Percentiles rank a stretch among this genome's conserved stretches.
Conservation (phyloP, 148 eudicot genomes). For the Chenopodium formosanum region DNA sequence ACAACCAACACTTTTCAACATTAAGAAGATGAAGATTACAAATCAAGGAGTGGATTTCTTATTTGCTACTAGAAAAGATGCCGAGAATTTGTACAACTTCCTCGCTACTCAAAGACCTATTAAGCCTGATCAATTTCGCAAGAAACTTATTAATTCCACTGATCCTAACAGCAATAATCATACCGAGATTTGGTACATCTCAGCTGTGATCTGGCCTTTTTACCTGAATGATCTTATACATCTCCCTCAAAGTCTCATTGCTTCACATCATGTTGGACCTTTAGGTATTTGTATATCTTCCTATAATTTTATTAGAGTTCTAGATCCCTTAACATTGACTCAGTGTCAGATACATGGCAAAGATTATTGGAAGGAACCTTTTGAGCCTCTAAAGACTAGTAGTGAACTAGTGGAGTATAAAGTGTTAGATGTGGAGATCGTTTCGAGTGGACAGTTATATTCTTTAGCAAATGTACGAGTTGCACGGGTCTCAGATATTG, state of each 20-base stretch:
- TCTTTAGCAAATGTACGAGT: no score
- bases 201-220: background rate
- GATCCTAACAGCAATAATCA: slow-evolving; percentile 47
- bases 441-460: background rate
- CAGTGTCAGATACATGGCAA: no score
- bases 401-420: background rate
- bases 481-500: no score
- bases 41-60: slow-evolving; percentile 56
- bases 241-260: background rate
- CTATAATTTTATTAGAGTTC: background rate
- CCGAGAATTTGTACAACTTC: slow-evolving; percentile 40
- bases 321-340: background rate
- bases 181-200: background rate
- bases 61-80: slow-evolving; percentile 48
- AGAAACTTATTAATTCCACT: slow-evolving; percentile 34
- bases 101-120: slow-evolving; percentile 42
- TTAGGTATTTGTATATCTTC: background rate
- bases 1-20: slow-evolving; percentile 17
- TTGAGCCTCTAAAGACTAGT: background rate
- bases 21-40: slow-evolving; percentile 35
- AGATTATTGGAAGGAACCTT: background rate
- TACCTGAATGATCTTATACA: background rate
- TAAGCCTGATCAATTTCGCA: slow-evolving; percentile 22
- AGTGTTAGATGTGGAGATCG: background rate
- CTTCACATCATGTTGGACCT: background rate